These are phyloP conservation scores for Solanum acaule DNA, from an alignment of 257 asterid genomes.

Conservation along the genomic window DNA sequence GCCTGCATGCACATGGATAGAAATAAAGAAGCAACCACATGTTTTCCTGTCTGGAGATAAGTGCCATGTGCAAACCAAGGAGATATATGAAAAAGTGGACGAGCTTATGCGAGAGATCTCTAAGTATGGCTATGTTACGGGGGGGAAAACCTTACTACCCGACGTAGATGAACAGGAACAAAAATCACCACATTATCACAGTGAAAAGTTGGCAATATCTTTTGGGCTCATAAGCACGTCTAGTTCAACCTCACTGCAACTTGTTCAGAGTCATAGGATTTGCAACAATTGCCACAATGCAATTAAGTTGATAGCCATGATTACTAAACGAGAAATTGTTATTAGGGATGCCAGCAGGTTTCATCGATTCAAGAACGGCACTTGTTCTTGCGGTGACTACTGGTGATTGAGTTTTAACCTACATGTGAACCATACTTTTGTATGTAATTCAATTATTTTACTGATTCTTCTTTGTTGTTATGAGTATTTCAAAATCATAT, in stretches of 20 bases:
- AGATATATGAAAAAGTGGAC: constrained; percentile 45
- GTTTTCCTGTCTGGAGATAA: constrained; percentile 61
- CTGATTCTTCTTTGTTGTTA: not conserved
- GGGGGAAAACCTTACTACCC: constrained; percentile 49
- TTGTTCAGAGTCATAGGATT: constrained; percentile 77
- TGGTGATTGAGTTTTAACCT: constrained; percentile 36
- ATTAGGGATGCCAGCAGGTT: constrained; percentile 78
- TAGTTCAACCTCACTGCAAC: constrained; percentile 56
- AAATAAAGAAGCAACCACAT: constrained; percentile 55
- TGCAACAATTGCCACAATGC: constrained; percentile 71
- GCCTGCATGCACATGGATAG: constrained; percentile 83
- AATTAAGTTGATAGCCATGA: constrained; percentile 47
- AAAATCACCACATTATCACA: constrained; percentile 37
- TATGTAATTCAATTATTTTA: not conserved
- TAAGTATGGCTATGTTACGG: constrained; percentile 32
- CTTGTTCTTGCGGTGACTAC: constrained; percentile 84
- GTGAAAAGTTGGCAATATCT: constrained; percentile 84
- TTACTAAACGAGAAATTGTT: constrained; percentile 45
- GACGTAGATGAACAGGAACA: constrained; percentile 69
- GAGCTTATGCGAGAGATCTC: constrained; percentile 37
- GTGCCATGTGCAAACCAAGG: constrained; percentile 34
- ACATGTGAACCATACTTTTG: not conserved
- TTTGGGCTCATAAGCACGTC: constrained; percentile 70
- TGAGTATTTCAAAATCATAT: not conserved
- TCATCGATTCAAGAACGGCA: constrained; percentile 58